Conservation (phyloP, 2,329 filamentous ascomycete genomes). For the Onygenales sp. region DNA sequence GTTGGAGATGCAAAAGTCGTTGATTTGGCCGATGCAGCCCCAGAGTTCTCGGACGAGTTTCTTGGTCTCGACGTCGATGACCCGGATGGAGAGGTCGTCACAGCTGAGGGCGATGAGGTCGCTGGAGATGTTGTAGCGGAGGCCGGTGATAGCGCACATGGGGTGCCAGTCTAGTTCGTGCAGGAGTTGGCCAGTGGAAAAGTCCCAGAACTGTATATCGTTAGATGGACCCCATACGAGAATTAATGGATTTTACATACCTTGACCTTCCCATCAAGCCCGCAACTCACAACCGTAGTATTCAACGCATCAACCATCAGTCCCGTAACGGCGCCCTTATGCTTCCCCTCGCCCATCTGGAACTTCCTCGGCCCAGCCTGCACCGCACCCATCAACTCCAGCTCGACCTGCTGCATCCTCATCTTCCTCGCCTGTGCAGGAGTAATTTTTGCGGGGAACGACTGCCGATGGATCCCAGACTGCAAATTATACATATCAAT, state of each 20-base stretch:
- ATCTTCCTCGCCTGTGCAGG: slow-evolving; percentile 69
- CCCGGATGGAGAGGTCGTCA: slow-evolving; percentile 75
- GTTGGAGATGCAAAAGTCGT: slow-evolving; percentile 79
- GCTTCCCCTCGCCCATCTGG: slow-evolving; percentile 54
- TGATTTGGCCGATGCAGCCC: slow-evolving; percentile 64
- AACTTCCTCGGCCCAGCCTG: slow-evolving; percentile 39
- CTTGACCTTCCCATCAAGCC: slow-evolving; percentile 84
- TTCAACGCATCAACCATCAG: slow-evolving; percentile 85
- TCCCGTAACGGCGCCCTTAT: slow-evolving; percentile 75
- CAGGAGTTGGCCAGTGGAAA: slow-evolving; percentile 67
- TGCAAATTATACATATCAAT: slow-evolving; percentile 97
- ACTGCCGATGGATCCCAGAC: slow-evolving; percentile 77
- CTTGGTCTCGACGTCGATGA: slow-evolving; percentile 84
- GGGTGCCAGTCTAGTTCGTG: slow-evolving; percentile 77
- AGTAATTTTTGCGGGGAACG: slow-evolving; percentile 72
- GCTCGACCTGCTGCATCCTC: slow-evolving; percentile 48
- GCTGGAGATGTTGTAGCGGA: slow-evolving; percentile 72
- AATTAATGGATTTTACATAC: slow-evolving; percentile 18
- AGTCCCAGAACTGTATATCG: slow-evolving; percentile 72
- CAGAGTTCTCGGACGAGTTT: slow-evolving; percentile 89
- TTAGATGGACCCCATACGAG: not conserved
- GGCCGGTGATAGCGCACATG: slow-evolving; percentile 64
- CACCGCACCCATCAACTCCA: slow-evolving; percentile 42
- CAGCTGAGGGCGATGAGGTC: slow-evolving; percentile 84
- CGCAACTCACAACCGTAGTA: slow-evolving; percentile 73